A percentile compares a stretch with the other conserved stretches of the same genome.
Evolutionary conservation across 2,329 filamentous ascomycete species (phyloP).

Genomic region (Xylaria sp.): DNA sequence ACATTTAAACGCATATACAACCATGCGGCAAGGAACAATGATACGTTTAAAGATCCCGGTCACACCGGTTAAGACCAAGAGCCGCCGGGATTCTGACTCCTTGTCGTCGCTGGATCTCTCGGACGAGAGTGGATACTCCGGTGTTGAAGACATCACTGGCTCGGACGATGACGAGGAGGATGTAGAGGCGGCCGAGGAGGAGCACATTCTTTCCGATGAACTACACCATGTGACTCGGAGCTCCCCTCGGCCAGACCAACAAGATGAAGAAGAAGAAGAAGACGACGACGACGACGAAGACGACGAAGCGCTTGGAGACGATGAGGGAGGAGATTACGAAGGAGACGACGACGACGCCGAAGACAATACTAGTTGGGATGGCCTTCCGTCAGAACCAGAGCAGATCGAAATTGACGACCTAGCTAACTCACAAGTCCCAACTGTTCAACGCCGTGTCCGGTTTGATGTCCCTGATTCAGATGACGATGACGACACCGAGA

Average conservation of each 20-base stretch:
- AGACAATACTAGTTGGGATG: slow-evolving; percentile 65
- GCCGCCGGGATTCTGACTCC: slow-evolving; percentile 61
- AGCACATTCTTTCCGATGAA: slow-evolving; percentile 69
- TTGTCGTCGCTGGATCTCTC: slow-evolving; percentile 68
- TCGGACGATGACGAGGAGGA: slow-evolving; percentile 81
- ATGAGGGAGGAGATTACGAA: slow-evolving; percentile 43
- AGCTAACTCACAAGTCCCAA: slow-evolving; percentile 42
- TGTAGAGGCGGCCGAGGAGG: slow-evolving; percentile 81
- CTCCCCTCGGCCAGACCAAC: slow-evolving; percentile 62
- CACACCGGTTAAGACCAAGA: slow-evolving; percentile 56
- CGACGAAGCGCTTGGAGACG: slow-evolving; percentile 52
- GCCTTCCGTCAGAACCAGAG: slow-evolving; percentile 60
- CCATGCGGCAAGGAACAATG: slow-evolving; percentile 53
- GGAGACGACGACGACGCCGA: slow-evolving; percentile 47
- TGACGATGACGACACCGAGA: slow-evolving; percentile 73
- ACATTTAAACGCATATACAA: slow-evolving; percentile 30
- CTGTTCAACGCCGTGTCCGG: slow-evolving; percentile 73
- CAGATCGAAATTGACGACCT: slow-evolving; percentile 55
- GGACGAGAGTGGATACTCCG: slow-evolving; percentile 76
- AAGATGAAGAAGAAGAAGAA: slow-evolving; percentile 54
- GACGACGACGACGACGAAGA: slow-evolving; percentile 49
- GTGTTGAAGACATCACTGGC: slow-evolving; percentile 81
- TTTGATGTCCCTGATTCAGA: slow-evolving; percentile 77
- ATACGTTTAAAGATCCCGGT: slow-evolving; percentile 59
- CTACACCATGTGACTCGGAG: slow-evolving; percentile 51